These are phyloP conservation scores for Rhynchosporium agropyri DNA, from an alignment of 2,329 filamentous ascomycete species.

Conservation along the genomic window DNA sequence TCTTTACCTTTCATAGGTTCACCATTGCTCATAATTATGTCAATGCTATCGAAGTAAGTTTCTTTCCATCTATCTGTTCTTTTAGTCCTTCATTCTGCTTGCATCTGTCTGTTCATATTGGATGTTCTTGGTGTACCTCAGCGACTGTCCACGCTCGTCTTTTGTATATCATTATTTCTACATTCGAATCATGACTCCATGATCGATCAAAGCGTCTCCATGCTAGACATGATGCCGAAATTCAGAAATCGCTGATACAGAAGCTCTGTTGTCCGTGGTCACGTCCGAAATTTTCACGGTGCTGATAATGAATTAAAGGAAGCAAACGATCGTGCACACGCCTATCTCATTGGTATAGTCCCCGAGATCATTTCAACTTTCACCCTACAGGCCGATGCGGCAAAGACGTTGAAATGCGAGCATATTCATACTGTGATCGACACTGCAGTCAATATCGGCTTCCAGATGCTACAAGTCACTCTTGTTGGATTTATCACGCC, in stretches of 20 bases:
- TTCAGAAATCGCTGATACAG: too few relatives aligned
- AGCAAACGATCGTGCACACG: constrained; percentile 13
- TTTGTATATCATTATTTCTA: too few relatives aligned
- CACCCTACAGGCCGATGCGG: constrained; percentile 11
- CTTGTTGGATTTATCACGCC: background rate
- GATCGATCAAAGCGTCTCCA: too few relatives aligned
- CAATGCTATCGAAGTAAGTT: constrained; percentile 14
- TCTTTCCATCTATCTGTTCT: background rate
- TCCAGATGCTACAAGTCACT: background rate
- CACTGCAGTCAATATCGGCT: constrained; percentile 6
- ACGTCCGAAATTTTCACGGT: too few relatives aligned
- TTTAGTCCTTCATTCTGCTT: background rate
- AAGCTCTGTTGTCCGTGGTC: too few relatives aligned
- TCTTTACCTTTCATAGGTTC: constrained; percentile 19
- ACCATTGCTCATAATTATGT: constrained; percentile 17
- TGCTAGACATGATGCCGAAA: too few relatives aligned
- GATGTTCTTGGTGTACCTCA: background rate
- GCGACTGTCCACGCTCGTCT: too few relatives aligned
- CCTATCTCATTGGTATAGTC: constrained; percentile 14
- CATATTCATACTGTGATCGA: constrained; percentile 7
- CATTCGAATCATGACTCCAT: too few relatives aligned
- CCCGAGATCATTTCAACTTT: constrained; percentile 16
- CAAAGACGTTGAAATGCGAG: constrained; percentile 8
- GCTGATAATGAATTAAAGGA: constrained; percentile 1
- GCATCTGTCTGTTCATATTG: background rate